These are phyloP conservation scores for Oryza longistaminata DNA, from an alignment of 176 grass and related monocot species.

Conservation along the genomic window DNA sequence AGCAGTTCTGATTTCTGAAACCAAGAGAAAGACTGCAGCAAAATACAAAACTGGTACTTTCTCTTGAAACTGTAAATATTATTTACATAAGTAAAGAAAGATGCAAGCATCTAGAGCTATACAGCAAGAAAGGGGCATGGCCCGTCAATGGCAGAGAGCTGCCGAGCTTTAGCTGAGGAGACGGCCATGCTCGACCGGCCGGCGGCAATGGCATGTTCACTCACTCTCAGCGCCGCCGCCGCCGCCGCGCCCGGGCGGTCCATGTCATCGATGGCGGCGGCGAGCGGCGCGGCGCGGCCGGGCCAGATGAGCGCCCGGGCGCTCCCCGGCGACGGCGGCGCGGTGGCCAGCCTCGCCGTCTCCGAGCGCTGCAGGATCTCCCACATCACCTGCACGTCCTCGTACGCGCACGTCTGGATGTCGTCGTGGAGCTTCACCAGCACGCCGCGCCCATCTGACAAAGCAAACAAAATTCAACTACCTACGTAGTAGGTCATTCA, in stretches of 20 bases:
- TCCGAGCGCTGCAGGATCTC: constrained; percentile 62
- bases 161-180: background rate
- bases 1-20: too few relatives aligned
- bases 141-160: constrained; percentile 4
- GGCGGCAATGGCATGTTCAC: background rate
- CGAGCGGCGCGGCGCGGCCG: background rate
- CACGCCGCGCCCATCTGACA: constrained; percentile 21
- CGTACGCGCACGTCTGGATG: constrained; percentile 56
- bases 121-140: background rate
- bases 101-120: background rate
- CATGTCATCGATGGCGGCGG: constrained; percentile 17
- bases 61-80: constrained; percentile 38
- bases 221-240: constrained; percentile 20
- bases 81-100: constrained; percentile 36
- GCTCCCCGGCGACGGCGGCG: constrained; percentile 23
- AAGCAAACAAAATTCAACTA: background rate
- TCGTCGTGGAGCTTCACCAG: constrained; percentile 64
- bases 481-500: too few relatives aligned
- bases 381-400: constrained; percentile 76
- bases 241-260: constrained; percentile 22
- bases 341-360: constrained; percentile 29
- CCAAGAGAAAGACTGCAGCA: background rate
- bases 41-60: background rate
- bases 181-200: background rate
- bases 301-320: constrained; percentile 37